Conservation (phyloP, 2,329 filamentous ascomycete genomes). For the Colletotrichum tamarilloi region DNA sequence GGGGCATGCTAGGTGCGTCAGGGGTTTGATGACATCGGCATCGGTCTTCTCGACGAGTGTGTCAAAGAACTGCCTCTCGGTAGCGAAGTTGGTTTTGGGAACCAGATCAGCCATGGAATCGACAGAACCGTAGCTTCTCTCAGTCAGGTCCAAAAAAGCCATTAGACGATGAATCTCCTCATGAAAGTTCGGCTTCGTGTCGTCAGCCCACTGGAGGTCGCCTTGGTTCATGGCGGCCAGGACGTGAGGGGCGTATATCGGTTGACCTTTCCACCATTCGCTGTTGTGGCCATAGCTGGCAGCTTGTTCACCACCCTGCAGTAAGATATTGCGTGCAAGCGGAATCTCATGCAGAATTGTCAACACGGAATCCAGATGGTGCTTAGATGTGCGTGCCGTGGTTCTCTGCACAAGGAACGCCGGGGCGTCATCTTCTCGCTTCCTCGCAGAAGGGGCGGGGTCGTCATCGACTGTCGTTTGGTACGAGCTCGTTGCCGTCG, state of each 20-base stretch:
- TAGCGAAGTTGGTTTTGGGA: conserved; percentile 45
- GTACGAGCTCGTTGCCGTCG: conserved; percentile 45
- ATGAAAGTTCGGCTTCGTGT: conserved; percentile 51
- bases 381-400: conserved; percentile 49
- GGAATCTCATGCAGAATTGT: conserved; percentile 72
- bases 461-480: conserved; percentile 33
- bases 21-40: conserved; percentile 40
- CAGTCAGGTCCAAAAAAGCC: conserved; percentile 71
- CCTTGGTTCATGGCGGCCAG: conserved; percentile 46
- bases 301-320: conserved; percentile 54
- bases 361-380: conserved; percentile 64
- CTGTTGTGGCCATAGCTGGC: conserved; percentile 64
- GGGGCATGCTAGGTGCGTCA: conserved; percentile 43
- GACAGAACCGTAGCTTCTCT: conserved; percentile 68
- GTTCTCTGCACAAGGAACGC: conserved; percentile 60
- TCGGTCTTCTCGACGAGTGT: conserved; percentile 43
- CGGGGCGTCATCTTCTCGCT: conserved; percentile 55
- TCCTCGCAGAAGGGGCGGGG: conserved; percentile 54
- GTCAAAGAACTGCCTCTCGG: conserved; percentile 58
- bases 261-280: conserved; percentile 71
- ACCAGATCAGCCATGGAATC: conserved; percentile 57
- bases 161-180: conserved; percentile 71
- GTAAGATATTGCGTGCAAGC: conserved; percentile 64
- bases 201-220: conserved; percentile 46
- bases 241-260: conserved; percentile 56